Evolutionary conservation across 2,329 filamentous ascomycete species (phyloP), one percentile per base, ranked within the genome.

Genomic region (Dactylella cylindrospora): DNA sequence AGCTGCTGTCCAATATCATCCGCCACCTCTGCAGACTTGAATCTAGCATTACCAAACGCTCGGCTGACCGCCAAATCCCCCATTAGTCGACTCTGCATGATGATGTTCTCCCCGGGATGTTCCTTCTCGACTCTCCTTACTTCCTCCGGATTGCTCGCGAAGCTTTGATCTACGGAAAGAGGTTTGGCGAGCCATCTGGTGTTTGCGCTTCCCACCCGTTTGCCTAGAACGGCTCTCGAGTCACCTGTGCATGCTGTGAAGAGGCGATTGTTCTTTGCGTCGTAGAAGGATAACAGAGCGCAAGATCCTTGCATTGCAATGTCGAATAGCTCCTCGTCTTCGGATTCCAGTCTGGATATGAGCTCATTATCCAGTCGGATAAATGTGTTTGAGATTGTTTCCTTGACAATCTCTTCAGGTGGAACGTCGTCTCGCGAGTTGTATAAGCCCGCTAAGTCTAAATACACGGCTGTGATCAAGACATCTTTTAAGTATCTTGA

Each of bases 211-310:
- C 76, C 71, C 2, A 69, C 69, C 43, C 49, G 66, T 75, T 61
- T 74, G 1, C 83, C 84, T 0, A 86, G 74, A 0, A 86, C 82
- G 8, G 83, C 83, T 28, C 84, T 77, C 0, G 81, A 86, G 71
- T 88, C 84, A 0, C 85, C 85, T 0, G 80, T 80, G 64, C 82
- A 83, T 0, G 84, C 84, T 2, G 85, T 82, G 19, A 80, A 79
- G 0, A 88, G 72, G 0, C 74, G 79, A 3, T 75, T 74, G 1
- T 74, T 74, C 0, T 67, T 55, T 0, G 81, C 76, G 62, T 88
- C 82, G 68, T 81, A 85, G 1, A 85, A 72, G 0, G 82, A 76
- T 1, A 87, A 73, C 0, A 86, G 73, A 8, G 84, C 84, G 65
- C 83, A 86, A 3, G 82, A 84, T 3, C 84, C 83, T 1, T 77